phyloP scores from a whole-genome alignment of 495 filamentous ascomycete species.

The Penicillium samsonianum region DNA sequence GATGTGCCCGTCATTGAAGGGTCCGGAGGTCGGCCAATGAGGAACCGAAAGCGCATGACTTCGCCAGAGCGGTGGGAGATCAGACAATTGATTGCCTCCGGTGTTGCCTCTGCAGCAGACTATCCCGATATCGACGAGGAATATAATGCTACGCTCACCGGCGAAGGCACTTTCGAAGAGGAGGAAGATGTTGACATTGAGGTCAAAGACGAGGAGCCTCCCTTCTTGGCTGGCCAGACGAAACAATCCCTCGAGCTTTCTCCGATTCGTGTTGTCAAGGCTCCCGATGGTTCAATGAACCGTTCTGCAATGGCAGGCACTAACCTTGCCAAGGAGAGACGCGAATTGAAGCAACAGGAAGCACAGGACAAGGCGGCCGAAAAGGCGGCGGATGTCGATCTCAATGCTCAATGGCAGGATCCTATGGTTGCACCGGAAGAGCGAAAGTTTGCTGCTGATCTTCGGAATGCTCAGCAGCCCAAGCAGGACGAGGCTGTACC shows the following conservation, averaged over 20 bases:
- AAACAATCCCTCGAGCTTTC: conserved; percentile 93
- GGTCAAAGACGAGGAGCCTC: conserved; percentile 92
- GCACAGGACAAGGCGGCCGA: conserved; percentile 79
- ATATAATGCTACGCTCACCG: conserved; percentile 82
- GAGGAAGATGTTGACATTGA: conserved; percentile 99
- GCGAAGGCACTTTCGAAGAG: conserved; percentile 85
- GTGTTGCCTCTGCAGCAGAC: conserved; percentile 83
- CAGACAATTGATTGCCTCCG: conserved; percentile 91
- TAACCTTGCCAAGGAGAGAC: conserved; percentile 83
- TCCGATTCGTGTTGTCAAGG: conserved; percentile 94
- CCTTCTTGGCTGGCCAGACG: conserved; percentile 93
- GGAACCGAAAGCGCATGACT: conserved; percentile 84
- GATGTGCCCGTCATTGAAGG: conserved; percentile 69
- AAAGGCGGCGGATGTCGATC: conserved; percentile 75
- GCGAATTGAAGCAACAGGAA: conserved; percentile 87
- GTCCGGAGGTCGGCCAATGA: conserved; percentile 53
- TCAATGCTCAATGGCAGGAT: conserved; percentile 93
- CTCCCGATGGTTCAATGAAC: conserved; percentile 93
- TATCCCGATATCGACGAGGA: conserved; percentile 96
- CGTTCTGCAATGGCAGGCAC: conserved; percentile 93
- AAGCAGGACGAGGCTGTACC: conserved; percentile 70
- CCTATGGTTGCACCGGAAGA: conserved; percentile 86
- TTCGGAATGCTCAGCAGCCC: conserved; percentile 59
- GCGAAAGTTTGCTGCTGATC: conserved; percentile 82
- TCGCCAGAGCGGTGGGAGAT: conserved; percentile 98